Conservation (phyloP, 2,329 filamentous ascomycete species). For the Phyllosticta citribraziliensis region DNA sequence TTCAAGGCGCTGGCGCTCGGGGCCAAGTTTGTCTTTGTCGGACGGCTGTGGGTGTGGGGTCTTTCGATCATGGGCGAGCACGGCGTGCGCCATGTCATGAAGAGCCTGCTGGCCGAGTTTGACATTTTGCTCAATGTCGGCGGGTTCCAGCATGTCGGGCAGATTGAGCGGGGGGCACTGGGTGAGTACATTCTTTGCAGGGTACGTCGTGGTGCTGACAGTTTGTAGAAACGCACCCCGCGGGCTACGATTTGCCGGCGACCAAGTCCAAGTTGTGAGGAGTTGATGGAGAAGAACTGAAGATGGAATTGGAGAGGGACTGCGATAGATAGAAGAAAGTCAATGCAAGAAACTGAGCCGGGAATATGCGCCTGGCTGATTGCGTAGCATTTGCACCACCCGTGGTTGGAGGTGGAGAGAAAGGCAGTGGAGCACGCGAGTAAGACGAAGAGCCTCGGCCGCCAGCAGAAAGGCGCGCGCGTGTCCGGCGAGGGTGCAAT, state of each 20-base stretch:
- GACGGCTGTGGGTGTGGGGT: constrained; percentile 51
- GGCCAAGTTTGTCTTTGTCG: constrained; percentile 53
- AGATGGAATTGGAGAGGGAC: not conserved
- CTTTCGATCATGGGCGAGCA: constrained; percentile 50
- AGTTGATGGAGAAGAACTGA: not conserved
- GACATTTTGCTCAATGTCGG: constrained; percentile 53
- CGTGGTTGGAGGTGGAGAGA: not conserved
- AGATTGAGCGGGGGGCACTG: constrained; percentile 37
- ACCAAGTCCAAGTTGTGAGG: constrained; percentile 19
- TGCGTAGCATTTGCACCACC: not conserved
- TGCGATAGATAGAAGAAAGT: not conserved
- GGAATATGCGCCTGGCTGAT: not conserved
- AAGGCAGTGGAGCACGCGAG: not conserved
- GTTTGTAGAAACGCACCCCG: constrained; percentile 16
- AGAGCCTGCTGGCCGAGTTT: constrained; percentile 50
- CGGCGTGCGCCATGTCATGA: constrained; percentile 53
- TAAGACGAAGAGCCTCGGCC: not conserved
- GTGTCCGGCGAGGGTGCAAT: too few relatives aligned
- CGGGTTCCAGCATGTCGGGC: constrained; percentile 43
- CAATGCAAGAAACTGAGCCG: too few relatives aligned
- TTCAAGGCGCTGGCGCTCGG: constrained; percentile 53
- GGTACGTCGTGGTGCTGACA: not conserved
- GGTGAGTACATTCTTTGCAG: constrained; percentile 10
- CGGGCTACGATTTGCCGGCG: constrained; percentile 18
- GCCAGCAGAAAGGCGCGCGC: not conserved